Percentiles rank a stretch among this genome's conserved stretches.
phyloP scores from a whole-genome alignment of 768 basidiomycete genomes.

The Leucosporidium yakuticum region DNA sequence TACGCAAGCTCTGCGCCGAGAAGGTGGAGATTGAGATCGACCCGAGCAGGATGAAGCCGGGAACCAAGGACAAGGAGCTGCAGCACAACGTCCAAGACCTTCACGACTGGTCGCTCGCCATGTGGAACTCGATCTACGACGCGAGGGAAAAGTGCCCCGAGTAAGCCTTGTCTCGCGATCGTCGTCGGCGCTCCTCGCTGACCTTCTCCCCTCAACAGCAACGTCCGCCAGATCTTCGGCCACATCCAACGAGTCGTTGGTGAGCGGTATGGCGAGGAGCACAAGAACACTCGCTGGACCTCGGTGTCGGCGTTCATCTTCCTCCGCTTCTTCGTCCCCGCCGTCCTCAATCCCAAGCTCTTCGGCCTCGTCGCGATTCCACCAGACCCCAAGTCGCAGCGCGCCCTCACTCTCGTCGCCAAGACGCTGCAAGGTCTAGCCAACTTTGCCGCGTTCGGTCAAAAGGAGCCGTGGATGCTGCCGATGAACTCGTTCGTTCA shows the following conservation, averaged over 20 bases:
- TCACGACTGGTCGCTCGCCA: constrained; percentile 68
- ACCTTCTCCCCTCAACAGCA: constrained; percentile 16
- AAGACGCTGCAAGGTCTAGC: constrained; percentile 86
- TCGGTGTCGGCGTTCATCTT: constrained; percentile 85
- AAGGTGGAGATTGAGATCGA: constrained; percentile 77
- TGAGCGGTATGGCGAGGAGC: constrained; percentile 30
- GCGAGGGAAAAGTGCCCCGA: constrained; percentile 61
- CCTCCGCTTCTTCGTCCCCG: constrained; percentile 81
- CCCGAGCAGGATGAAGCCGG: constrained; percentile 50
- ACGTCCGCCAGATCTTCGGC: constrained; percentile 36
- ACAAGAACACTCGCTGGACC: constrained; percentile 57
- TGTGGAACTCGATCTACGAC: constrained; percentile 76
- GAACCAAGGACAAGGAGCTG: constrained; percentile 47
- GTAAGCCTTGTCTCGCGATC: constrained; percentile 16
- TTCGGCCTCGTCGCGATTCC: constrained; percentile 61
- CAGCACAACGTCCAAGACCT: constrained; percentile 64
- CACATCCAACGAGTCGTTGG: constrained; percentile 34
- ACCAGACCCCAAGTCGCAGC: constrained; percentile 47
- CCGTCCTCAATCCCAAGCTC: constrained; percentile 78
- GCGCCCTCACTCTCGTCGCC: constrained; percentile 75
- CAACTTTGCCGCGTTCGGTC: constrained; percentile 52
- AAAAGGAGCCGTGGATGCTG: constrained; percentile 73
- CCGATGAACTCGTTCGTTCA: constrained; percentile 67
- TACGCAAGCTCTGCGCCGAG: constrained; percentile 65
- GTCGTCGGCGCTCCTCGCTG: background rate